phyloP scores from a whole-genome alignment of 176 grass and related monocot genomes.

The Oryza glumipatula region DNA sequence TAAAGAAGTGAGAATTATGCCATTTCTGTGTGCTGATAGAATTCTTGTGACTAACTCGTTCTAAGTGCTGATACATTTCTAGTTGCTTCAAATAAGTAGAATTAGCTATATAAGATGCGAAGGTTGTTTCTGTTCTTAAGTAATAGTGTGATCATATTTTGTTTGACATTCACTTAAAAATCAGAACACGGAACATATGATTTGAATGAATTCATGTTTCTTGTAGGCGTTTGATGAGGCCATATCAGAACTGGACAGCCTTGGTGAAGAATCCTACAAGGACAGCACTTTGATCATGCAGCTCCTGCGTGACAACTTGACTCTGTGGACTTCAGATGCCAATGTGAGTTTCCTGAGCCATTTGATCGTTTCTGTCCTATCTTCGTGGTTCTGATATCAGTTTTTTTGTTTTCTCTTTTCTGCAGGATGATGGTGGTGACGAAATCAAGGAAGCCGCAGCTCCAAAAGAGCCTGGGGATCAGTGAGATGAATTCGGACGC shows the following conservation, averaged over 20 bases:
- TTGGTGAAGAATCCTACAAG: constrained; percentile 96
- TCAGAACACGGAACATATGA: neutral
- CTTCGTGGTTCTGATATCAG: constrained; percentile 13
- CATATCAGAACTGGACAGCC: constrained; percentile 85
- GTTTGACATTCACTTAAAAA: neutral
- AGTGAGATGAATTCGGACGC: constrained; percentile 40
- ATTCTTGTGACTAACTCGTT: neutral
- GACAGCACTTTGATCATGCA: constrained; percentile 96
- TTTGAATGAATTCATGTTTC: neutral
- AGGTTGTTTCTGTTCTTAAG: neutral
- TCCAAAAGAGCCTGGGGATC: constrained; percentile 57
- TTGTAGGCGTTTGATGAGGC: constrained; percentile 86
- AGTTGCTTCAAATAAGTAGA: neutral
- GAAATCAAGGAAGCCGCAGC: constrained; percentile 77
- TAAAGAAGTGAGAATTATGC: neutral
- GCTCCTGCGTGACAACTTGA: constrained; percentile 88
- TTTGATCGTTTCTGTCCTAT: neutral
- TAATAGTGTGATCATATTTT: neutral
- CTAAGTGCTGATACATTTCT: neutral
- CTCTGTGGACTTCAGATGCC: constrained; percentile 87
- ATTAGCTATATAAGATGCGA: neutral
- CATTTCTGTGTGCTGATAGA: neutral
- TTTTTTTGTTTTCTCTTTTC: neutral
- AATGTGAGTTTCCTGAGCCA: constrained; percentile 41
- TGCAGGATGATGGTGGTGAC: constrained; percentile 64